Base-by-base conservation (phyloP, 2,329 filamentous ascomycete genomes). In the Clarireedia hainanense region DNA sequence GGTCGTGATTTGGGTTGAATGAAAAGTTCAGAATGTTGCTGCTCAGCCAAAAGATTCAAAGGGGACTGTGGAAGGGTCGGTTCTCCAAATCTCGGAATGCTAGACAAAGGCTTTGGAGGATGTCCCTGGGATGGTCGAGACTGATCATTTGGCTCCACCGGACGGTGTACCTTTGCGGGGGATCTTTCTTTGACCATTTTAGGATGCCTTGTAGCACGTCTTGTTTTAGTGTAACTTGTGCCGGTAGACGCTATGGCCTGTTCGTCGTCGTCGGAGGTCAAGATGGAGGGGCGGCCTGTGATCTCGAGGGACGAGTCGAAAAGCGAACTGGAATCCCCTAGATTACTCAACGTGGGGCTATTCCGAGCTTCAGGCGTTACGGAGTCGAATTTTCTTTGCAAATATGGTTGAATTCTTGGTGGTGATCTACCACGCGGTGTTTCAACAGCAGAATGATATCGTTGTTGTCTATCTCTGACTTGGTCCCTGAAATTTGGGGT, bases 121-220 rank as follows among this genome's bases (percentile, higher is more conserved):
- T 62, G 55, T 40, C 47, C 43, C 39, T 55, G 53, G 37, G 14
- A 53, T 12, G 42, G 45, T 43, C 24, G 46, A 30, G 50, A 43
- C 43, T 66, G 59, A 17, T 64, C 65, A 40, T 68, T 66, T 17
- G 57, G 46, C 5, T 52, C 58, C 27, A 60, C 58, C 37, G 65
- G 57, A 10, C 58, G 57, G 9, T 63, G 60, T 4, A 50, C 46
- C 60, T 68, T 69, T 24, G 64, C 65, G 57, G 68, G 66, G 45
- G 63, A 65, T 62, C 63, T 57, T 60, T 70, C 67, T 48, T 67
- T 69, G 47, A 69, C 68, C 67, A 70, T 70, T 37, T 57, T 64
- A 57, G 12, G 30, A 12, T 42, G 45, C 54, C 34, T 53, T 10
- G 48, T 6, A 48, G 26, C 7, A 20, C 30, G 5, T 23, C 10